A percentile compares a stretch with the other conserved stretches of the same genome.
These are phyloP conservation scores for Diaporthe citri DNA, from an alignment of 2,329 filamentous ascomycete species.

Conservation along the genomic window DNA sequence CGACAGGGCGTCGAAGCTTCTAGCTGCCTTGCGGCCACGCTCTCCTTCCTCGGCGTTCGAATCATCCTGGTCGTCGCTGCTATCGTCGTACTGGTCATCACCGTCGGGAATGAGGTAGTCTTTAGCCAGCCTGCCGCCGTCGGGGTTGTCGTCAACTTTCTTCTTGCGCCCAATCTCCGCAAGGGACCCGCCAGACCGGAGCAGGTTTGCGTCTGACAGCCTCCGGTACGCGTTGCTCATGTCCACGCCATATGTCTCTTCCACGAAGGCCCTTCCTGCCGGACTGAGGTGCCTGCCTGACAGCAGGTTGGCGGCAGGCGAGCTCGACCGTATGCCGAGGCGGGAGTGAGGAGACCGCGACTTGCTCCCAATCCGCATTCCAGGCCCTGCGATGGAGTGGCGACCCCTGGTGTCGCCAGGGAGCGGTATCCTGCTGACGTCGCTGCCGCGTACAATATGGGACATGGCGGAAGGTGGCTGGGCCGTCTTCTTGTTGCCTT, in stretches of 20 bases:
- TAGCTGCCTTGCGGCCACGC: constrained; percentile 69
- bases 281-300: constrained; percentile 53
- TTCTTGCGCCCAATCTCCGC: constrained; percentile 72
- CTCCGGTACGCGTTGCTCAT: constrained; percentile 78
- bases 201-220: constrained; percentile 78
- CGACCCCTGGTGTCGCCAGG: constrained; percentile 59
- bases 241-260: constrained; percentile 72
- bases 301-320: constrained; percentile 53
- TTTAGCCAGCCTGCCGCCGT: constrained; percentile 72
- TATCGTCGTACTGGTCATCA: constrained; percentile 73
- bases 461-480: constrained; percentile 56
- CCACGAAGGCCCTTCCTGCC: constrained; percentile 59
- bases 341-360: constrained; percentile 68
- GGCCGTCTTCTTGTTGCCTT: constrained; percentile 55
- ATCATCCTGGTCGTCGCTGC: constrained; percentile 72
- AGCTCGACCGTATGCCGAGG: constrained; percentile 64
- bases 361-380: constrained; percentile 54
- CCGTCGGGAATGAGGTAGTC: constrained; percentile 76
- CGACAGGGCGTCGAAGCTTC: constrained; percentile 57
- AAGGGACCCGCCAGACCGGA: constrained; percentile 73
- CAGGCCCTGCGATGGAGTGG: constrained; percentile 52
- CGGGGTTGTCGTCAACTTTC: constrained; percentile 56
- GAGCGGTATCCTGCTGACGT: constrained; percentile 63
- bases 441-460: constrained; percentile 66
- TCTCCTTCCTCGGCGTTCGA: constrained; percentile 77